phyloP scores from a whole-genome alignment of 2,329 filamentous ascomycete genomes.

The Parastagonospora nodorum region DNA sequence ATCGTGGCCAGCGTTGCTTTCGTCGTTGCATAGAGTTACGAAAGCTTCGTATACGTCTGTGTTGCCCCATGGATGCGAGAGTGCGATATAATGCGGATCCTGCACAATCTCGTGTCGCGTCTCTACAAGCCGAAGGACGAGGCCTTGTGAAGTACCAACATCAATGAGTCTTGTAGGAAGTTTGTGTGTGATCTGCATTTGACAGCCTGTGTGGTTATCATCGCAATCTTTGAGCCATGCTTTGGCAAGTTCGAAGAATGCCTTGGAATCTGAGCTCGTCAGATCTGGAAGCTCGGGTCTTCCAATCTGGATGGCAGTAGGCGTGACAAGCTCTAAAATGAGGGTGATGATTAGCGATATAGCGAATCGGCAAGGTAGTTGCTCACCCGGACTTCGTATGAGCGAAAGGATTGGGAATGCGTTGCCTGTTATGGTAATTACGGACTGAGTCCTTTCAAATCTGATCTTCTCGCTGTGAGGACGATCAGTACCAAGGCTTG shows the following conservation, averaged over 20 bases:
- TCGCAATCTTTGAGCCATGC: conserved; percentile 16
- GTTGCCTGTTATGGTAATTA: conserved; percentile 2
- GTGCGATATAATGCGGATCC: conserved; percentile 12
- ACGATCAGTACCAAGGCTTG: neutral
- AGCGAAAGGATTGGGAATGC: conserved; percentile 11
- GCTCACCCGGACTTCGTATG: conserved; percentile 3
- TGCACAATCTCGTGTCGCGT: neutral
- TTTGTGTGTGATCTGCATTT: neutral
- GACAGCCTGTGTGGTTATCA: neutral
- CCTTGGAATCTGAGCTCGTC: neutral
- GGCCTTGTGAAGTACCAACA: conserved; percentile 3
- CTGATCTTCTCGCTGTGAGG: neutral
- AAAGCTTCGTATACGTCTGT: conserved; percentile 4
- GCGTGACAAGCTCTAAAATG: neutral
- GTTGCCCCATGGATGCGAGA: conserved; percentile 22
- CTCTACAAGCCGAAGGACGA: conserved; percentile 6
- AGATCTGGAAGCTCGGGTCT: conserved; percentile 8
- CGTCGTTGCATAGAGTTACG: neutral
- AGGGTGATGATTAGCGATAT: neutral
- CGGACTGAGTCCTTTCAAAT: conserved; percentile 7
- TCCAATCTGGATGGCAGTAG: conserved; percentile 14
- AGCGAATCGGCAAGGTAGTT: neutral
- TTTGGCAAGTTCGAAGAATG: conserved; percentile 9
- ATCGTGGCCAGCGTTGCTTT: neutral
- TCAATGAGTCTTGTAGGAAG: conserved; percentile 17